Base-by-base conservation (phyloP, 2,329 filamentous ascomycete species). In the Anthostomella pinea region DNA sequence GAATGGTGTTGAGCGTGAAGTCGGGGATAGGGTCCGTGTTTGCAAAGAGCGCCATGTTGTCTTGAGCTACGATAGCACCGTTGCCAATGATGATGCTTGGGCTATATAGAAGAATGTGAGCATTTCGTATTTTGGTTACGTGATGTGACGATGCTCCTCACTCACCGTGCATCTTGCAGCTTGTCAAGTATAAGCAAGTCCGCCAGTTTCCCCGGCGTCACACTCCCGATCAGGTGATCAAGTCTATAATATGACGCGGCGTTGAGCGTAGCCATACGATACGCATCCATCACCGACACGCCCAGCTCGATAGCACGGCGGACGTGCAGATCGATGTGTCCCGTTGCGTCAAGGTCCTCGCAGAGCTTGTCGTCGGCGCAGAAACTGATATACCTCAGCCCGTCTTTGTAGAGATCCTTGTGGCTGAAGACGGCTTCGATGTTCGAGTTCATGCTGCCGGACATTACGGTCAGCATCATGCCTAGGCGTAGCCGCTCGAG, bases 401-500 rank as follows among this genome's bases (percentile, higher is more conserved):
- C 48, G 28, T 45, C 45, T 31, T 42, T 46, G 18, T 46, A 36
- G 4, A 38, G 26, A 11, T 30, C 35, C 13, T 42, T 34, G 28
- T 49, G 38, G 31, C 36, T 43, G 20, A 51, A 51, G 1, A 51
- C 48, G 9, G 37, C 18, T n/a, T 44, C 38, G 31, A 51, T 40
- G 26, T 51, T 51, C 7, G 48, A 51, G 30, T 51, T 51, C 48
- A 51, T 51, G n/a, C 43, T 46, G 1, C 48, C 48, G 30, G 43
- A 46, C 48, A 51, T 51, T 3, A 52, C 48, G 3, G 48, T 52
- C 13, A 52, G 33, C 48, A 49, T 49, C 45, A 48, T 49, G 8
- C 46, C 48, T n/a, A 52, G 32, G 10, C 48, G 43, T 1, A 52
- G 35, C 18, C 48, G 26, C 24, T 52, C 46, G 14, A 50, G 31